Base-by-base conservation (phyloP, 768 basidiomycete species). In the Mycena floridula region DNA sequence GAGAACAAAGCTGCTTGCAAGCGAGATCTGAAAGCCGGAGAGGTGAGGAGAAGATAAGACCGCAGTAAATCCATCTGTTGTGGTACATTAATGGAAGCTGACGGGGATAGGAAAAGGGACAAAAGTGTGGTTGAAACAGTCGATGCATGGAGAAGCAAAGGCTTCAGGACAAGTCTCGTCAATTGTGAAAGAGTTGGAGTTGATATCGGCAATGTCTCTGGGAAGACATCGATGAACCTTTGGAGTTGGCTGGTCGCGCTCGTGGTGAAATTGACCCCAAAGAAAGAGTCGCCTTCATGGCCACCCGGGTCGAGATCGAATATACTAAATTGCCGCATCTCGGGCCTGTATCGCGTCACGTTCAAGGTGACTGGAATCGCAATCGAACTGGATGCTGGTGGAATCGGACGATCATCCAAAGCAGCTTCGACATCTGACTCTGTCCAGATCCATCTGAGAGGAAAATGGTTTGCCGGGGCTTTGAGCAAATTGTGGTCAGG, bases 1-100 rank as follows among this genome's bases (percentile, higher is more conserved):
- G 84, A 85, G 62, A 94, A 93, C 12, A 95, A 66, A 0, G 92
- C 88, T 2, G 65, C 64, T 13, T 75, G 67, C 11, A 95, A 73
- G 4, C 84, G 77, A 6, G 72, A 69, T 54, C 81, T 83, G 67
- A 94, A 95, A 1, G 82, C 63, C 24, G 83, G 79, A 0, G 81
- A 77, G 1, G 84, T 79, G 37, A 92, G 65, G 13, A 90, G 68
- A 41, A 92, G 72, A 53, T 88, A 90, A 3, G 85, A 85, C 16
- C 85, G 79, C 30, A 91, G 67, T 37, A 91, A 69, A 21, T 66
- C 54, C 23, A 89, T 73, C 51, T 90, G 89, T 1, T 77, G 66
- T 38, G 72, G 76, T 27, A 92, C 67, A 51, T 82, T 79, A 41
- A 91, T 78, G n/a, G 73, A 72, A 7, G 78, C 78, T 2, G 74